Evolutionary conservation across 805 yeast species (phyloP), one percentile per base, ranked within the genome.

Genomic region (Schwanniomyces sp.): DNA sequence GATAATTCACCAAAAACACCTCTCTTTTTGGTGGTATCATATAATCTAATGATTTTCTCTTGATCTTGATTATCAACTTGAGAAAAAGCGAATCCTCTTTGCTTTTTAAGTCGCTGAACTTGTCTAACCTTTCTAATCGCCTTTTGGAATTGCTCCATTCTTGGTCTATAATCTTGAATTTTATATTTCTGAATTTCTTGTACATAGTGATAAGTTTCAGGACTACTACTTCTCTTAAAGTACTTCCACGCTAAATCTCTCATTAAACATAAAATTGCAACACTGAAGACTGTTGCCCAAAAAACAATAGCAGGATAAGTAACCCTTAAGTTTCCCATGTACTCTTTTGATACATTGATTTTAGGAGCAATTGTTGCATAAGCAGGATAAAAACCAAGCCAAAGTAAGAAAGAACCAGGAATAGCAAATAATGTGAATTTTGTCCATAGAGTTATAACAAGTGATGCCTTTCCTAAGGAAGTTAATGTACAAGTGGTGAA

Each of bases 81-180:
- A 6, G 97, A 91, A 60, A 94, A 94, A 1, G 99, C 99, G 75
- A 89, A 94, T 5, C 99, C 99, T 69, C 98, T 84, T 70, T 94
- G 99, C 62, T 94, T 94, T 64, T 95, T 88, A 88, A 94, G 92
- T 67, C 99, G 81, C 67, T 92, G 96, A 34, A 94, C 98, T 68
- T 95, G 99, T 68, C 99, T 85, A 21, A 94, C 98, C 63, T 91
- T 94, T 62, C 98, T 80, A 47, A 94, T 94, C 5, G 98, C 97
- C 65, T 87, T 91, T 67, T 94, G 99, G 77, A 94, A 94, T 53
- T 91, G 96, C 56, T 91, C 96, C 80, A 91, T 83, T 57, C 97
- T 82, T n/a, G 99, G 99, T 54, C 96, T 80, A 66, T 88, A 88
- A 63, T 92, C 97, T 51, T 88, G 92, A 51, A 91, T 88, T 59